These are phyloP conservation scores for Murraya koenigii DNA, from an alignment of 345 rosid genomes.

Conservation along the genomic window DNA sequence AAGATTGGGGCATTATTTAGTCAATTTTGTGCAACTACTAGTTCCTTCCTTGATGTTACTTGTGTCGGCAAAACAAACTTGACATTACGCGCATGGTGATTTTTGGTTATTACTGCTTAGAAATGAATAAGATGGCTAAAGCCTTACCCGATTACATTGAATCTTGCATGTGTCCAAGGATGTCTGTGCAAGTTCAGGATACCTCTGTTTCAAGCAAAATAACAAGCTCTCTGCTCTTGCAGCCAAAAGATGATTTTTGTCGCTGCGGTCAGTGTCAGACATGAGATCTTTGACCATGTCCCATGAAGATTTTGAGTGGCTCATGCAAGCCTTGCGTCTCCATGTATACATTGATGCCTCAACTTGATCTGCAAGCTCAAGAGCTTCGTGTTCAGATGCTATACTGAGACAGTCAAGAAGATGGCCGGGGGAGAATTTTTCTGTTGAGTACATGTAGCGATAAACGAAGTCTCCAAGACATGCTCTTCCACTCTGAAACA, in stretches of 20 bases:
- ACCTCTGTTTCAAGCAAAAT: constrained; percentile 81
- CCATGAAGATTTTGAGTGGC: constrained; percentile 83
- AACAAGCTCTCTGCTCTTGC: constrained; percentile 83
- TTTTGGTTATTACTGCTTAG: background rate
- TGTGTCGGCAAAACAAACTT: background rate
- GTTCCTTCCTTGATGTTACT: background rate
- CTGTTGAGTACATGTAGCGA: constrained; percentile 53
- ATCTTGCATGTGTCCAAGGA: constrained; percentile 93
- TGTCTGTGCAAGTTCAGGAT: constrained; percentile 87
- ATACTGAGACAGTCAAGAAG: constrained; percentile 66
- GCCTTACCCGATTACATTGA: constrained; percentile 67
- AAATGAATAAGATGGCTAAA: background rate
- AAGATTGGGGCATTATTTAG: background rate
- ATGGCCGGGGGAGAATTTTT: constrained; percentile 65
- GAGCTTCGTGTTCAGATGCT: constrained; percentile 84
- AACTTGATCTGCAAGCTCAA: constrained; percentile 76
- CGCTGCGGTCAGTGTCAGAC: constrained; percentile 56
- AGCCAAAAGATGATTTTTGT: constrained; percentile 74
- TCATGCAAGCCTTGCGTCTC: constrained; percentile 79
- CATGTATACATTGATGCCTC: constrained; percentile 94
- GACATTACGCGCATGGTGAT: background rate
- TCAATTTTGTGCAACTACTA: background rate
- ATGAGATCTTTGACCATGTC: constrained; percentile 74
- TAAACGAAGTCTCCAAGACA: constrained; percentile 82
- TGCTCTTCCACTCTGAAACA: constrained; percentile 68